Conservation (phyloP, 495 filamentous ascomycete genomes). For the Neurospora sp. region DNA sequence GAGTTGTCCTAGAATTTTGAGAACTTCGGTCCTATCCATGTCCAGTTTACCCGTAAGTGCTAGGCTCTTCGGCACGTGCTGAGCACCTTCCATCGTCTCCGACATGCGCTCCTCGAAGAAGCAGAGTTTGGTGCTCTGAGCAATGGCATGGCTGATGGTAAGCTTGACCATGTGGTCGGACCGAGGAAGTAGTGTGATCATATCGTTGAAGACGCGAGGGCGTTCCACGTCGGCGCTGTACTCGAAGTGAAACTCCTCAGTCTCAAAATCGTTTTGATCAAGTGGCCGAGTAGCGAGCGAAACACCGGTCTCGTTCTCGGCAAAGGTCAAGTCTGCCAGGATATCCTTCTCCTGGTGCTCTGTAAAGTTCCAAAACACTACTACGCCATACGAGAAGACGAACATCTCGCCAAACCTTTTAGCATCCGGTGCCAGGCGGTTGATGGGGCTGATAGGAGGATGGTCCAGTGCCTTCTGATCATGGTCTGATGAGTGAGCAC, state of each 20-base stretch:
- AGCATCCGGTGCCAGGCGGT: constrained; percentile 51
- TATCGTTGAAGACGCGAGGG: constrained; percentile 93
- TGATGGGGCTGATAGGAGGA: constrained; percentile 29
- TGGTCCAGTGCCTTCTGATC: constrained; percentile 12
- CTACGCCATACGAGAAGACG: constrained; percentile 94
- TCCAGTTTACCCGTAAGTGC: constrained; percentile 84
- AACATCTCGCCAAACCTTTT: constrained; percentile 90
- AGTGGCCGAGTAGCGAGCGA: constrained; percentile 60
- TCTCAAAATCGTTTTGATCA: constrained; percentile 84
- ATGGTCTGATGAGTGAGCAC: constrained; percentile 1
- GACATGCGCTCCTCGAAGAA: constrained; percentile 98
- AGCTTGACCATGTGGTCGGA: constrained; percentile 99
- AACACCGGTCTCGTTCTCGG: constrained; percentile 47
- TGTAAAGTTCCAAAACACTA: constrained; percentile 98
- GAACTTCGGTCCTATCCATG: constrained; percentile 85
- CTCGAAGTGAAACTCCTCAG: constrained; percentile 97
- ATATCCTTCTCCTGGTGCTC: constrained; percentile 94
- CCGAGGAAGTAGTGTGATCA: constrained; percentile 84
- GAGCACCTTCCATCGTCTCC: constrained; percentile 82
- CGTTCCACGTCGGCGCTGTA: constrained; percentile 77
- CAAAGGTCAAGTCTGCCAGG: constrained; percentile 89
- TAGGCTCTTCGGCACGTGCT: constrained; percentile 79
- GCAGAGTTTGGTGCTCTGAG: constrained; percentile 92
- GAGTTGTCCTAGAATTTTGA: constrained; percentile 77
- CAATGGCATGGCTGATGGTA: constrained; percentile 92